Conservation (phyloP, 768 basidiomycete species). For the Wakefieldia striispora region DNA sequence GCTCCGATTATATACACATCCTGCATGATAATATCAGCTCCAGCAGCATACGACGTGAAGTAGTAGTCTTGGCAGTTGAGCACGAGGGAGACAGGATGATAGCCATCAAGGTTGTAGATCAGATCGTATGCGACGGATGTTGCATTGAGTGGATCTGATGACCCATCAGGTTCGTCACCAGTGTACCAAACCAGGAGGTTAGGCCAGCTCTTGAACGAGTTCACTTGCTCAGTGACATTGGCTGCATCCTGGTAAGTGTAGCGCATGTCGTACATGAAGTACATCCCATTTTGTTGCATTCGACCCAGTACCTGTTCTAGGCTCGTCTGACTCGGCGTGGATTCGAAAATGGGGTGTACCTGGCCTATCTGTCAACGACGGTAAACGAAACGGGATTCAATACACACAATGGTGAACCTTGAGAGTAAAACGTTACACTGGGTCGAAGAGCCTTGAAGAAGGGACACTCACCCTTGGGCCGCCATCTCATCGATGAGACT, state of each 20-base stretch:
- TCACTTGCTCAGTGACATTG: slow-evolving; percentile 63
- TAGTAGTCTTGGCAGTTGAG: slow-evolving; percentile 66
- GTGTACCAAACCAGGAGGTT: slow-evolving; percentile 75
- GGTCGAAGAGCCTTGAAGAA: background rate
- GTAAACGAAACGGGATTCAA: background rate
- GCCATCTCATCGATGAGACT: slow-evolving; percentile 32
- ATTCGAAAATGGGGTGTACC: slow-evolving; percentile 72
- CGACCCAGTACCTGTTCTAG: slow-evolving; percentile 50
- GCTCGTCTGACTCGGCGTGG: slow-evolving; percentile 50
- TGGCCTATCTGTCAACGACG: slow-evolving; percentile 17
- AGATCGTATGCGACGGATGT: slow-evolving; percentile 48
- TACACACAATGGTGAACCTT: slow-evolving; percentile 31
- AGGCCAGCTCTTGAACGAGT: slow-evolving; percentile 58
- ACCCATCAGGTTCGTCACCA: slow-evolving; percentile 71
- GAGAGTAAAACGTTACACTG: background rate
- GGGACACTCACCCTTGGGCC: slow-evolving; percentile 23
- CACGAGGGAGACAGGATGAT: slow-evolving; percentile 65
- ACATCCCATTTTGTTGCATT: slow-evolving; percentile 62
- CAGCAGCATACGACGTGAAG: slow-evolving; percentile 56
- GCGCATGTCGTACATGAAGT: slow-evolving; percentile 84
- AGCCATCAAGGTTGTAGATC: slow-evolving; percentile 61
- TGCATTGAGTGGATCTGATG: slow-evolving; percentile 61
- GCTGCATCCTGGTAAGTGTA: slow-evolving; percentile 60
- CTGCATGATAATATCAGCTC: slow-evolving; percentile 69
- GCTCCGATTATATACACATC: slow-evolving; percentile 50